Evolutionary conservation across 2,329 filamentous ascomycete species (phyloP).

Genomic region (Colletotrichum sp.): DNA sequence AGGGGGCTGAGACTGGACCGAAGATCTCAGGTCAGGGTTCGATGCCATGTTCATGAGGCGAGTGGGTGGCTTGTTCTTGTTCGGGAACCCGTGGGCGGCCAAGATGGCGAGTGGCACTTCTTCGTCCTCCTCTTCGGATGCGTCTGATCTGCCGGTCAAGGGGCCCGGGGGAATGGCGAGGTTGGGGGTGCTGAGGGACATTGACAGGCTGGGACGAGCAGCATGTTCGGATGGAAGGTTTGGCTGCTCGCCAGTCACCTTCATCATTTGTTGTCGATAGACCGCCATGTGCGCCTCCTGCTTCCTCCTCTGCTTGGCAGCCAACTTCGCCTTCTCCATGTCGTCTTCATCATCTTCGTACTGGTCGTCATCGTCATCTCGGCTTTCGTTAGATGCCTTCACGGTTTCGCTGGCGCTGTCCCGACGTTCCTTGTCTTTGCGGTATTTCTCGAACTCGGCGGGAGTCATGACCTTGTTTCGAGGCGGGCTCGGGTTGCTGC

Average conservation of each 20-base stretch:
- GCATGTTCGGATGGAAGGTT: conserved; percentile 56
- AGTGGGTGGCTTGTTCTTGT: conserved; percentile 75
- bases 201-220: conserved; percentile 58
- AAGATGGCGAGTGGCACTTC: conserved; percentile 87
- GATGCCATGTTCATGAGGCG: conserved; percentile 69
- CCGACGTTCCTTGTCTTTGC: conserved; percentile 73
- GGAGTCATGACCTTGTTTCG: conserved; percentile 87
- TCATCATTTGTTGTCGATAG: conserved; percentile 96
- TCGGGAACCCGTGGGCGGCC: conserved; percentile 87
- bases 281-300: conserved; percentile 90
- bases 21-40: conserved; percentile 73
- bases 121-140: conserved; percentile 84
- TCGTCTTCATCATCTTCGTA: conserved; percentile 83
- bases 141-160: conserved; percentile 47
- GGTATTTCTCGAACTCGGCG: conserved; percentile 83
- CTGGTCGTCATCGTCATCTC: conserved; percentile 68
- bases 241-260: conserved; percentile 79
- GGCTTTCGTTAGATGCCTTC: conserved; percentile 54
- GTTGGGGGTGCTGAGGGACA: conserved; percentile 67
- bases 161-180: conserved; percentile 37
- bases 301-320: conserved; percentile 79
- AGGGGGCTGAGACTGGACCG: conserved; percentile 44
- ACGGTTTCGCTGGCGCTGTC: conserved; percentile 45
- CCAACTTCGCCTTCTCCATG: conserved; percentile 72
- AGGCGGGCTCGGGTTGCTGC: conserved; percentile 44